Base-by-base conservation (phyloP, 2,329 filamentous ascomycete genomes). In the Beauveria sp. region DNA sequence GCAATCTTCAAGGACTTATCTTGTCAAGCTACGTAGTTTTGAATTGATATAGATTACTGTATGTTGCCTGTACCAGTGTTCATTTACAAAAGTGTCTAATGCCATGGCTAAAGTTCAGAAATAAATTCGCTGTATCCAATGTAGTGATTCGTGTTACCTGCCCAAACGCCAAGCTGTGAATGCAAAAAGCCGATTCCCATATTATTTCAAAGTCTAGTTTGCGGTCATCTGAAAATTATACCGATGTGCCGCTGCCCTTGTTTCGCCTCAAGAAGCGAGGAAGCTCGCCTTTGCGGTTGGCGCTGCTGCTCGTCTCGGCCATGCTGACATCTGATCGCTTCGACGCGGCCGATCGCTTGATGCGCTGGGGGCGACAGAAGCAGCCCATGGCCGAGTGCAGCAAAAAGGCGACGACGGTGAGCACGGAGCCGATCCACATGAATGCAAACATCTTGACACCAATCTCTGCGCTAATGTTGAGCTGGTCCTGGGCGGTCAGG, bases 371-470 rank as follows among this genome's bases (percentile, higher is more conserved):
- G 46, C 66, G 71, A 69, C 88, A 90, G 72, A 90, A 96, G 74
- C 91, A 96, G 67, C 88, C 90, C 73, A 93, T 81, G 38, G 87
- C 85, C 31, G 88, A 77, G 72, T 96, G 90, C 22, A 96, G 78
- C 38, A 89, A 71, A 68, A 90, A 93, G 0, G 88, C 88, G 22
- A 93, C 69, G 5, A 91, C 75, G 1, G 84, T 83, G 64, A 88
- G 84, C 0, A 80, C 84, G 0, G 86, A 82, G 0, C 88, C 90
- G 31, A 91, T 83, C 93, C 93, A 98, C 88, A 96, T 93, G 70
- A 96, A 96, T 0, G 78, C 88, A 69, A 96, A 84, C 89, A 96
- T 93, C 66, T 85, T 81, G 42, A 73, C 75, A 6, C 92, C 92
- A 40, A 96, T 77, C 3, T 81, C 75, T 3, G 88, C 89, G 10